These are phyloP conservation scores for Pyrus hybrid DNA, from an alignment of 331 rosid genomes.

Conservation along the genomic window DNA sequence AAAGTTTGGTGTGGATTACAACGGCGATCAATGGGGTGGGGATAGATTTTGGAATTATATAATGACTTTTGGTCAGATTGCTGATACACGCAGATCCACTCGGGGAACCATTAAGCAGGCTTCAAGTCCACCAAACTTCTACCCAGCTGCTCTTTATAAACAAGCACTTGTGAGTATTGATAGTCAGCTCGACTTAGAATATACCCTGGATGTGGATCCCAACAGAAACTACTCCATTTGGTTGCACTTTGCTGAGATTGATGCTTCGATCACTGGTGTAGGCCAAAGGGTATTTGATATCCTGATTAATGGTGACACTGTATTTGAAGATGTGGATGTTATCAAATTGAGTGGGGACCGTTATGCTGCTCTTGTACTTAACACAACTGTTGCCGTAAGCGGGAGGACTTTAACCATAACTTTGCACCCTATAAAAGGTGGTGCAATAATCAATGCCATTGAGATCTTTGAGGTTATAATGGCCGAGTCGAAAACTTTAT, in stretches of 20 bases:
- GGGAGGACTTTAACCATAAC: conserved; percentile 77
- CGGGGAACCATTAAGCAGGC: conserved; percentile 60
- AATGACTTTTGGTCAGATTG: conserved; percentile 44
- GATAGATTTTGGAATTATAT: conserved; percentile 76
- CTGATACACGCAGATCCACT: conserved; percentile 57
- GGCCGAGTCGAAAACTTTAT: conserved; percentile 58
- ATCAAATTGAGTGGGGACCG: conserved; percentile 64
- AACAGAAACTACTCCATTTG: conserved; percentile 87
- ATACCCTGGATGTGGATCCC: conserved; percentile 75
- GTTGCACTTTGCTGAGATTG: conserved; percentile 94
- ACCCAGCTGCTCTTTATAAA: conserved; percentile 74
- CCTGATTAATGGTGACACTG: conserved; percentile 52
- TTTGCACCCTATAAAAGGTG: conserved; percentile 50
- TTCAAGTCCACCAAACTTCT: conserved; percentile 69
- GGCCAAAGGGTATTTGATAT: conserved; percentile 84
- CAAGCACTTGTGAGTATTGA: conserved; percentile 59
- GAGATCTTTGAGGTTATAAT: conserved; percentile 73
- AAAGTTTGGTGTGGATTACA: conserved; percentile 60
- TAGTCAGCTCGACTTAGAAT: conserved; percentile 62
- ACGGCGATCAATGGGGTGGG: conserved; percentile 68
- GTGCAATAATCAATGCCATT: conserved; percentile 72
- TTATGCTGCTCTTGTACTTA: conserved; percentile 73
- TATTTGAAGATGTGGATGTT: conserved; percentile 53
- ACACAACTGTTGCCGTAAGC: conserved; percentile 54
- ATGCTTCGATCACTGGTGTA: conserved; percentile 33